Percentiles rank a stretch among this genome's conserved stretches.
phyloP scores from a whole-genome alignment of 208 protist species.

The Leishmania gerbilli region DNA sequence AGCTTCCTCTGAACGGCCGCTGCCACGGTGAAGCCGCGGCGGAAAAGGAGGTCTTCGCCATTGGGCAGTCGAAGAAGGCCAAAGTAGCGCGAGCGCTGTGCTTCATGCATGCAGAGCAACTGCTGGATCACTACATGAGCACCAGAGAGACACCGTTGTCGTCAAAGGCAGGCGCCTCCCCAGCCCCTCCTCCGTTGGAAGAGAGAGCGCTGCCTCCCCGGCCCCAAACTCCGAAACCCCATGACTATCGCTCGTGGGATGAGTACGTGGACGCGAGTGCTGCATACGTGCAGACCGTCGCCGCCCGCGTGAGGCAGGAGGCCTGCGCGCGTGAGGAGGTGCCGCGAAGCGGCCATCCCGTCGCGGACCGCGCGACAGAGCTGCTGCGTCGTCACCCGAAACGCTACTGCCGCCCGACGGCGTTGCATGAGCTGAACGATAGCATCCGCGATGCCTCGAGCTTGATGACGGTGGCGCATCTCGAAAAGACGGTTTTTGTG shows the following conservation, averaged over 20 bases:
- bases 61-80: conserved; percentile 59
- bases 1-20: conserved; percentile 28
- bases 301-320: conserved; percentile 13
- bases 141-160: neutral
- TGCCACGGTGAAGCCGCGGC: neutral
- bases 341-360: conserved; percentile 41
- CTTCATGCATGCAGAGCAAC: conserved; percentile 70
- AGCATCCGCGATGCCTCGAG: conserved; percentile 35
- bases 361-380: conserved; percentile 58
- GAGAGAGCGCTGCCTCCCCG: conserved; percentile 9
- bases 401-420: conserved; percentile 15
- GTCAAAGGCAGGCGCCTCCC: neutral
- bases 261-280: conserved; percentile 45
- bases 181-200: conserved; percentile 19
- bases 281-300: conserved; percentile 30
- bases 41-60: conserved; percentile 32
- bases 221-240: neutral
- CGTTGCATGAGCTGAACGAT: conserved; percentile 57
- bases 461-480: conserved; percentile 35
- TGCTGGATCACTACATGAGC: conserved; percentile 72
- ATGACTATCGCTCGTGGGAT: conserved; percentile 29
- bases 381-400: conserved; percentile 29
- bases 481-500: conserved; percentile 41
- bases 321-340: conserved; percentile 32
- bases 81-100: conserved; percentile 62